Conservation (phyloP, 73 alveolate species). For the Paramecium biaurelia region DNA sequence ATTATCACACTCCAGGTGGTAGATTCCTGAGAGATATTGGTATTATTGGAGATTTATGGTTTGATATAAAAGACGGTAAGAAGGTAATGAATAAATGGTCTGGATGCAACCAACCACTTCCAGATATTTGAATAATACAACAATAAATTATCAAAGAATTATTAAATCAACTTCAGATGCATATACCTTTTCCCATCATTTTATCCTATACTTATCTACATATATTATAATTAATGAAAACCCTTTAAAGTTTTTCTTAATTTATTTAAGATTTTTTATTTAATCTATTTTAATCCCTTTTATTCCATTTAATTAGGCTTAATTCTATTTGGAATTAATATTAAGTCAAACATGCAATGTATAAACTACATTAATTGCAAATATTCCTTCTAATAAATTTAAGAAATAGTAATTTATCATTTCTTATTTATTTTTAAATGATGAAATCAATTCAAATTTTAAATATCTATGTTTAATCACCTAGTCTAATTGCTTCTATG, state of each 20-base stretch:
- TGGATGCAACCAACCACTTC: constrained; percentile 63
- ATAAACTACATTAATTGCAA: too few species aligned
- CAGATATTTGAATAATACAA: constrained; percentile 56
- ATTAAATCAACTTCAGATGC: neutral
- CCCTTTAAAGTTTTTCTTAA: too few species aligned
- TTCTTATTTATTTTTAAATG: neutral
- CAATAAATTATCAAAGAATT: neutral
- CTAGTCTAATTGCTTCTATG: neutral
- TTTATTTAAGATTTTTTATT: neutral
- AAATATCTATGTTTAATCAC: neutral
- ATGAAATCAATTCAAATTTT: neutral
- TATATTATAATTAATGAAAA: too few species aligned
- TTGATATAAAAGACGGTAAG: constrained; percentile 62
- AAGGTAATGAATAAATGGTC: constrained; percentile 63
- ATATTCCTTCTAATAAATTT: neutral
- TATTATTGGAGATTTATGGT: constrained; percentile 63
- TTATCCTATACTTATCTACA: neutral
- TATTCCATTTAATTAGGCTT: neutral
- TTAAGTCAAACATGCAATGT: too few species aligned
- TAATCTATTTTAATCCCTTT: neutral
- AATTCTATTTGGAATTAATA: neutral
- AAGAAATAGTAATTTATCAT: neutral
- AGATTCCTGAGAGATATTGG: constrained; percentile 56
- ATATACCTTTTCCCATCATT: neutral
- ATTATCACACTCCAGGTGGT: constrained; percentile 46